Percentiles rank a stretch among this genome's conserved stretches.
Conservation (phyloP, 2,329 filamentous ascomycete species). For the Fonsecaea erecta region DNA sequence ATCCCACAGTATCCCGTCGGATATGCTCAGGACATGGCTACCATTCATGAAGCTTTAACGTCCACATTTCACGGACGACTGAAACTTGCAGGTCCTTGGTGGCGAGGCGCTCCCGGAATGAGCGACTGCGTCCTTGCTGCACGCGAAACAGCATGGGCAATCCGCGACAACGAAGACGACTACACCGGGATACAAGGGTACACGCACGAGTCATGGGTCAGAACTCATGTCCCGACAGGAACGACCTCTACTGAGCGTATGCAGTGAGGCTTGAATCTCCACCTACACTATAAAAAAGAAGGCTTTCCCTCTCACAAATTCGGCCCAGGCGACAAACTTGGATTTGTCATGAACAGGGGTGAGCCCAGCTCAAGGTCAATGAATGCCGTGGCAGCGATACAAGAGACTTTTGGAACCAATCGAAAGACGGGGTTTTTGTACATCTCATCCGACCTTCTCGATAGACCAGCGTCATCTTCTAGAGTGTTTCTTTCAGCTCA, state of each 20-base stretch:
- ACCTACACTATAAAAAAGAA: background rate
- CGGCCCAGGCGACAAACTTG: background rate
- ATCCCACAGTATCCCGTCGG: slow-evolving; percentile 91
- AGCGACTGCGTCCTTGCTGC: slow-evolving; percentile 63
- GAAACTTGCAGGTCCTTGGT: slow-evolving; percentile 62
- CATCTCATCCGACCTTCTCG: background rate
- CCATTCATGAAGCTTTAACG: slow-evolving; percentile 60
- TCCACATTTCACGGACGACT: slow-evolving; percentile 65
- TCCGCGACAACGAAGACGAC: slow-evolving; percentile 35
- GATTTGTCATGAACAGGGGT: background rate
- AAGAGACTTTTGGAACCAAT: too few species aligned
- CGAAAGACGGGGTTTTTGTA: background rate
- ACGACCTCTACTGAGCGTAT: slow-evolving; percentile 2
- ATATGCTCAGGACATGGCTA: slow-evolving; percentile 67
- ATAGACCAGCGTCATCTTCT: background rate
- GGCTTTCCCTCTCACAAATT: background rate
- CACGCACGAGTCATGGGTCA: slow-evolving; percentile 26
- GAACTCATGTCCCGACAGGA: slow-evolving; percentile 9
- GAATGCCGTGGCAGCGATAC: background rate
- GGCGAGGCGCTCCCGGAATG: slow-evolving; percentile 57
- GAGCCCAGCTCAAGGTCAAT: background rate
- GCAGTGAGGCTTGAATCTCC: background rate
- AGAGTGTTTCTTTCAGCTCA: background rate
- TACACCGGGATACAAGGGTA: slow-evolving; percentile 33
- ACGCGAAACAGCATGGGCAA: slow-evolving; percentile 53